These are phyloP conservation scores for Emericellopsis cladophorae DNA, from an alignment of 2,329 filamentous ascomycete genomes.

Conservation along the genomic window DNA sequence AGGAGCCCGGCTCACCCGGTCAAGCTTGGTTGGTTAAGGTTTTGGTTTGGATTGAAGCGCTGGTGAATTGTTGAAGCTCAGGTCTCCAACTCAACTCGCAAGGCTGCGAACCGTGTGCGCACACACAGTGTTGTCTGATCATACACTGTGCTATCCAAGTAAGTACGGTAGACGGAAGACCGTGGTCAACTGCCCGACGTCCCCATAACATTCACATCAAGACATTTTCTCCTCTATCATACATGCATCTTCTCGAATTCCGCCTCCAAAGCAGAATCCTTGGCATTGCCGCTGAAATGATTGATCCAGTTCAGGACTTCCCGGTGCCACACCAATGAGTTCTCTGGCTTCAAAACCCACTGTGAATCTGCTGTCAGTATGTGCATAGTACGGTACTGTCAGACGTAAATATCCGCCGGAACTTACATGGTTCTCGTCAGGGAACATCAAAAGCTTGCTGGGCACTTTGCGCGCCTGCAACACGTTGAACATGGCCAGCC, in stretches of 20 bases:
- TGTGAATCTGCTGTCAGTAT: conserved; percentile 11
- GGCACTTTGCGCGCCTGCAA: conserved; percentile 64
- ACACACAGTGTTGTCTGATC: too few relatives aligned
- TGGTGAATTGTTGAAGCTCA: too few relatives aligned
- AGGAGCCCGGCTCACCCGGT: too few relatives aligned
- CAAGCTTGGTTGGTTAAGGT: too few relatives aligned
- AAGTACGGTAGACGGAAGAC: too few relatives aligned
- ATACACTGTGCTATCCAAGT: too few relatives aligned
- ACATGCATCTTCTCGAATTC: not conserved
- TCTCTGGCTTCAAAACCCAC: conserved; percentile 87
- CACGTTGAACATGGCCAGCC: conserved; percentile 74
- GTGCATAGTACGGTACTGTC: not conserved
- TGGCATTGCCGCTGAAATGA: conserved; percentile 38
- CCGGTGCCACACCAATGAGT: conserved; percentile 79
- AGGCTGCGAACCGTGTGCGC: too few relatives aligned
- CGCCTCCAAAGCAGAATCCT: conserved; percentile 6
- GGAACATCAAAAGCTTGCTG: conserved; percentile 70
- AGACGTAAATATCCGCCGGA: too few relatives aligned
- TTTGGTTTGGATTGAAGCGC: too few relatives aligned
- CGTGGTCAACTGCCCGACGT: not conserved
- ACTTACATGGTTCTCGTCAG: conserved; percentile 52
- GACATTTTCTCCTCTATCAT: not conserved
- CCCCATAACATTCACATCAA: not conserved
- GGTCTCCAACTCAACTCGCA: too few relatives aligned
- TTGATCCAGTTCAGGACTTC: conserved; percentile 73